Conservation (phyloP, 768 basidiomycete genomes). For the Cytidiella melzeri region DNA sequence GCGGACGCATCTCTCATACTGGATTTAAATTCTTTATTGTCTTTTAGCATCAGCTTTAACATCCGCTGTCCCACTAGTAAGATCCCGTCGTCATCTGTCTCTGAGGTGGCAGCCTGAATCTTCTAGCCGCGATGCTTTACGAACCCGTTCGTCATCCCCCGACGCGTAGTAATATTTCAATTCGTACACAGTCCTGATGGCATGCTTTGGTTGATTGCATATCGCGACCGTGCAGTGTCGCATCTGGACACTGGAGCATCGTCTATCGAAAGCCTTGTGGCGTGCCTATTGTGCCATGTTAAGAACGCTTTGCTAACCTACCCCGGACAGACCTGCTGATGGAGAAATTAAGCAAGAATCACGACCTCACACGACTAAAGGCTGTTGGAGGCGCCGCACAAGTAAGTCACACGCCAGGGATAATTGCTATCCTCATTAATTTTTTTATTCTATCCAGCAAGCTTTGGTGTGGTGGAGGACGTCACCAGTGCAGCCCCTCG, state of each 20-base stretch:
- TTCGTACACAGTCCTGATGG: not conserved
- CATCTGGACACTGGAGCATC: too few relatives aligned
- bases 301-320: not conserved
- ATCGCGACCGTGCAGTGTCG: not conserved
- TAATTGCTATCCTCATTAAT: conserved; percentile 3
- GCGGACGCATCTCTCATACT: not conserved
- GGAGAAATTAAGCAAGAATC: conserved; percentile 64
- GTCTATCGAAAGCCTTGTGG: too few relatives aligned
- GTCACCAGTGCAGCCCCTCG: conserved; percentile 64
- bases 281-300: too few relatives aligned
- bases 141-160: too few relatives aligned
- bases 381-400: conserved; percentile 77
- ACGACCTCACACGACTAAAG: conserved; percentile 67
- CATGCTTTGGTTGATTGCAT: not conserved
- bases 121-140: too few relatives aligned
- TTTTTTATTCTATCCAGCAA: conserved; percentile 33
- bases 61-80: not conserved
- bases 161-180: too few relatives aligned
- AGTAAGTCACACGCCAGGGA: conserved; percentile 40
- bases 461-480: conserved; percentile 88
- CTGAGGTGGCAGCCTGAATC: too few relatives aligned
- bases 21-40: not conserved
- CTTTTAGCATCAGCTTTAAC: not conserved
- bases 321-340: conserved; percentile 55
- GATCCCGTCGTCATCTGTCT: too few relatives aligned